Evolutionary conservation across 805 yeast genomes (phyloP).

Genomic region (Barnettozyma californica): DNA sequence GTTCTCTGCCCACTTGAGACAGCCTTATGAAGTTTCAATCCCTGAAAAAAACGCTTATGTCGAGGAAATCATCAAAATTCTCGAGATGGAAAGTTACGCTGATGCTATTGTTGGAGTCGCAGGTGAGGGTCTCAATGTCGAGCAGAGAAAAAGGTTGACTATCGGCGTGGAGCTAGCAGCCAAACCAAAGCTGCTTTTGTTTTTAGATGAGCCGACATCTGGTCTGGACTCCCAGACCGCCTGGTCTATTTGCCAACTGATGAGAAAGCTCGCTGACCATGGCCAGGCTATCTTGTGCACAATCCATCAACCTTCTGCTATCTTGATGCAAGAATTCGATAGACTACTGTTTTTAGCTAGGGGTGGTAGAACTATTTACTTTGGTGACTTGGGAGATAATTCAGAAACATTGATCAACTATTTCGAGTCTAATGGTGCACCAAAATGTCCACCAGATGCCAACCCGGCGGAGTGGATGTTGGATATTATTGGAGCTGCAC

Average conservation of each 20-base stretch:
- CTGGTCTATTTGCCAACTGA: conserved; percentile 57
- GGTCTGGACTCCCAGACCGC: conserved; percentile 68
- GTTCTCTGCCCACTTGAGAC: conserved; percentile 65
- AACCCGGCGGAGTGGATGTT: conserved; percentile 94
- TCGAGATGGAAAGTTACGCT: conserved; percentile 60
- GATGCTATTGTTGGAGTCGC: conserved; percentile 73
- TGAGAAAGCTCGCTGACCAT: conserved; percentile 52
- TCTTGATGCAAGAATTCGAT: conserved; percentile 72
- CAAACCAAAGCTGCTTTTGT: conserved; percentile 53
- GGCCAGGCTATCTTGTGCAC: conserved; percentile 70
- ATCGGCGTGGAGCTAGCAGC: conserved; percentile 67
- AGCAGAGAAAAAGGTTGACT: conserved; percentile 61
- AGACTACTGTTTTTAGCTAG: conserved; percentile 61
- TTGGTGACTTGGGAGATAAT: conserved; percentile 65
- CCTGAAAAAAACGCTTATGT: conserved; percentile 61
- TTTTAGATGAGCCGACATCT: conserved; percentile 65
- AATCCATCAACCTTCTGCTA: conserved; percentile 83
- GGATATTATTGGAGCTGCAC: conserved; percentile 79
- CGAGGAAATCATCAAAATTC: conserved; percentile 55
- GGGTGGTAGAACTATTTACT: conserved; percentile 73
- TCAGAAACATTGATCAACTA: conserved; percentile 54
- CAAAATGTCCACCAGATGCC: conserved; percentile 59
- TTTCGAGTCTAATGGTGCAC: conserved; percentile 63
- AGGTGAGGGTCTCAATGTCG: conserved; percentile 64
- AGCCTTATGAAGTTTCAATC: conserved; percentile 45